Conservation (phyloP, 2,329 filamentous ascomycete genomes). For the Didymella exigua region DNA sequence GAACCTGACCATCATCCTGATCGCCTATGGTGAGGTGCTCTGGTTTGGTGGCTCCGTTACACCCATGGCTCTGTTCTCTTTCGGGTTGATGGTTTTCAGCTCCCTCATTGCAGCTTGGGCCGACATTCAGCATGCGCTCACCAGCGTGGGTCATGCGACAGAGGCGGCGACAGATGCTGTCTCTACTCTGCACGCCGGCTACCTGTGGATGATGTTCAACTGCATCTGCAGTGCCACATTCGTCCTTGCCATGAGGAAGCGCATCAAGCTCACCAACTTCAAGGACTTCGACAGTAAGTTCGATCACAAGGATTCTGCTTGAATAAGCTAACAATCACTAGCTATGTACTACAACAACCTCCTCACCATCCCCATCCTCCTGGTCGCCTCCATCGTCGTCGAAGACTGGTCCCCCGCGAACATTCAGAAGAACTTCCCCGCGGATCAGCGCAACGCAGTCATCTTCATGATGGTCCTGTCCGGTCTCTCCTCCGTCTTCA, state of each 20-base stretch:
- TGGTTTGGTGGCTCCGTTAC: conserved; percentile 97
- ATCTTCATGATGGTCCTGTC: conserved; percentile 92
- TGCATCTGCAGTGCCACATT: conserved; percentile 93
- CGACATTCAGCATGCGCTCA: conserved; percentile 85
- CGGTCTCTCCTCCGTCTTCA: conserved; percentile 90
- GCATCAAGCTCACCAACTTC: conserved; percentile 99
- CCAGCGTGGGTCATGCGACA: conserved; percentile 60
- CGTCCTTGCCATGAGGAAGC: conserved; percentile 91
- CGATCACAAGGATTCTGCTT: conserved; percentile 17
- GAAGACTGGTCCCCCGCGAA: conserved; percentile 94
- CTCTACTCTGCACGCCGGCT: conserved; percentile 90
- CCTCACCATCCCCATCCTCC: conserved; percentile 88
- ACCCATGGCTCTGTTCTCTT: conserved; percentile 85
- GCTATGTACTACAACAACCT: conserved; percentile 99
- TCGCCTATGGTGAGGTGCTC: conserved; percentile 96
- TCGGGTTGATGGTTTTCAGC: conserved; percentile 94
- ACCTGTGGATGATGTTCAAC: conserved; percentile 97
- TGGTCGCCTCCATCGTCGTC: conserved; percentile 77
- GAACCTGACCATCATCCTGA: conserved; percentile 98
- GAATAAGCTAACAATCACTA: conserved; percentile 49
- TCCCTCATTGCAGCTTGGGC: conserved; percentile 96
- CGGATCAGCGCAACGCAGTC: conserved; percentile 77
- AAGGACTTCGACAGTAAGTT: conserved; percentile 97
- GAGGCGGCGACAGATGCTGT: conserved; percentile 74
- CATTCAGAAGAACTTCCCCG: conserved; percentile 84